Conservation (phyloP, 2,329 filamentous ascomycete genomes). For the Chaetomium sp. region DNA sequence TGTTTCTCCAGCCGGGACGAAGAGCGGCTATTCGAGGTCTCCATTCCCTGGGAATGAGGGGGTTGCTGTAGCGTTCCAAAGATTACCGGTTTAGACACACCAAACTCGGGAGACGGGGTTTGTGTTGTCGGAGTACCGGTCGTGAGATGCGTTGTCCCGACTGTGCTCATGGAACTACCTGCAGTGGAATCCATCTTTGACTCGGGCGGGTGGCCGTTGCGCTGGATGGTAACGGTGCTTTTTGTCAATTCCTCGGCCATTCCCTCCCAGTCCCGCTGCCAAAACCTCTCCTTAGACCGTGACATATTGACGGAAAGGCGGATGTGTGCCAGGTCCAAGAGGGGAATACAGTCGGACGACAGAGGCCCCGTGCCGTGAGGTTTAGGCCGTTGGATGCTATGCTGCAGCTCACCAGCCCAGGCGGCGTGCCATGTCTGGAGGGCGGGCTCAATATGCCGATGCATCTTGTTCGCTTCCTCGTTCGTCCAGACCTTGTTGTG, state of each 20-base stretch:
- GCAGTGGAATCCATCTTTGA: slow-evolving; percentile 40
- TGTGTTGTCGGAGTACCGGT: slow-evolving; percentile 48
- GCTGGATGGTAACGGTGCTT: slow-evolving; percentile 68
- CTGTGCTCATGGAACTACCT: slow-evolving; percentile 42
- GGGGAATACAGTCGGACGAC: slow-evolving; percentile 82
- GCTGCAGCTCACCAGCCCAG: slow-evolving; percentile 80
- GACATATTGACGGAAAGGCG: slow-evolving; percentile 90
- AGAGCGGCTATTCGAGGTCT: slow-evolving; percentile 33
- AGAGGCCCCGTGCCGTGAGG: slow-evolving; percentile 75
- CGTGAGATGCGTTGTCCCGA: slow-evolving; percentile 40
- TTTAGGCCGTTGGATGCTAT: slow-evolving; percentile 78
- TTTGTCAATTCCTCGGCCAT: slow-evolving; percentile 82
- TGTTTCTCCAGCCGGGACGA: slow-evolving; percentile 76
- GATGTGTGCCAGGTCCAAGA: slow-evolving; percentile 88
- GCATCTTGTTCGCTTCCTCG: slow-evolving; percentile 92
- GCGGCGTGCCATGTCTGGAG: slow-evolving; percentile 90
- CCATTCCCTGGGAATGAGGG: slow-evolving; percentile 22
- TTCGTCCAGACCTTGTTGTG: slow-evolving; percentile 84
- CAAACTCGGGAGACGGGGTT: slow-evolving; percentile 43
- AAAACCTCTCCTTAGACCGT: slow-evolving; percentile 85
- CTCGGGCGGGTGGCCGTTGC: slow-evolving; percentile 57
- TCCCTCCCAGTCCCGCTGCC: slow-evolving; percentile 87
- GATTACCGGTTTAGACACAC: slow-evolving; percentile 33
- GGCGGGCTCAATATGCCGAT: slow-evolving; percentile 88
- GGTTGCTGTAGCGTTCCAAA: slow-evolving; percentile 22